These are phyloP conservation scores for Chrysanthemum makinoi DNA, from an alignment of 129 eudicot genomes.

Conservation along the genomic window DNA sequence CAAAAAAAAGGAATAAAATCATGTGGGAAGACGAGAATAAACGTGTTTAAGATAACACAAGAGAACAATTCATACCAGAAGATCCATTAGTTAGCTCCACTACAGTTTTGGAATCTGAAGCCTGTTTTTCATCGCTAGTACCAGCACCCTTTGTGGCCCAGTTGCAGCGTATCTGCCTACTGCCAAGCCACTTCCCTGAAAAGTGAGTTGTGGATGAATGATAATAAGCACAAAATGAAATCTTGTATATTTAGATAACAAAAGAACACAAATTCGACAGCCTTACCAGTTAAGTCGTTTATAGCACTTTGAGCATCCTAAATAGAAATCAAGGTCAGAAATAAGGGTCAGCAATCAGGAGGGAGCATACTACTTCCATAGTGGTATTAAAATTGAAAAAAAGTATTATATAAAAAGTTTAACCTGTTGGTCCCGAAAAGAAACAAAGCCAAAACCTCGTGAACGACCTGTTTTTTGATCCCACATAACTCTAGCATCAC, in stretches of 20 bases:
- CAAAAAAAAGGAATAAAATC: conserved; percentile 2
- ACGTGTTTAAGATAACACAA: conserved; percentile 1
- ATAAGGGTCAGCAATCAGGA: background rate
- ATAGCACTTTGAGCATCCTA: conserved; percentile 97
- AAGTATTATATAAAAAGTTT: background rate
- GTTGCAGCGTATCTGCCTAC: conserved; percentile 88
- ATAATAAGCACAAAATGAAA: background rate
- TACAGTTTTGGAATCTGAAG: conserved; percentile 66
- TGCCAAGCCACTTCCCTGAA: conserved; percentile 93
- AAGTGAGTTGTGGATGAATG: background rate
- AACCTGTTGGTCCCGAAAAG: conserved; percentile 86
- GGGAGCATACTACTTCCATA: conserved; percentile 5
- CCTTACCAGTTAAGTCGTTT: conserved; percentile 74
- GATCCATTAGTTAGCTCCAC: conserved; percentile 79
- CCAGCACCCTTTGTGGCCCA: conserved; percentile 97
- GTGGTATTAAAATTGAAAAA: background rate
- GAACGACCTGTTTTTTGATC: conserved; percentile 92
- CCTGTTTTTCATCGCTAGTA: conserved; percentile 67
- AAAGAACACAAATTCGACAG: conserved; percentile 1
- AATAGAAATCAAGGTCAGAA: conserved; percentile 16
- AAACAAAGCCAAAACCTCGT: conserved; percentile 87
- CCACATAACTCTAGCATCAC: conserved; percentile 98
- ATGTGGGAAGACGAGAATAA: background rate
- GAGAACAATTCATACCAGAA: conserved; percentile 45
- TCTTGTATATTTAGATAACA: conserved; percentile 1